Percentiles rank a stretch among this genome's conserved stretches.
Conservation (phyloP, 352 stramenopile species). For the Pythium insidiosum region DNA sequence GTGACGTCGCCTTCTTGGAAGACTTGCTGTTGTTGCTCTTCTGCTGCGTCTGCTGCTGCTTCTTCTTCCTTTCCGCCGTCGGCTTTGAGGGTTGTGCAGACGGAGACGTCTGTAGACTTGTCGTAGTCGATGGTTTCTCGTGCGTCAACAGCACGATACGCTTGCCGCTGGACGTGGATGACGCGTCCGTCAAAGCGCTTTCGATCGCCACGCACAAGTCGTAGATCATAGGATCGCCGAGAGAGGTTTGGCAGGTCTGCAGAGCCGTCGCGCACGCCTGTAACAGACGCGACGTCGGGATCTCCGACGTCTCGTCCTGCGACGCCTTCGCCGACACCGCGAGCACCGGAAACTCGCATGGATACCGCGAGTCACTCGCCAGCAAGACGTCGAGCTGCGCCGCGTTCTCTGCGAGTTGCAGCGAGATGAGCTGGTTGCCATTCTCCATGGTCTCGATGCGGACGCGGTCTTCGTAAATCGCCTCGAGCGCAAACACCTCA, state of each 20-base stretch:
- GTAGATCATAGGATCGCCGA: slow-evolving; percentile 79
- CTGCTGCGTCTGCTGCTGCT: slow-evolving; percentile 1
- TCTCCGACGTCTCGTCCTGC: no score
- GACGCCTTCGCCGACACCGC: no score
- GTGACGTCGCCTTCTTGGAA: neutral
- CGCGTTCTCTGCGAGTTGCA: slow-evolving; percentile 35
- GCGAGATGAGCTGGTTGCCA: slow-evolving; percentile 23
- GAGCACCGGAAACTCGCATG: slow-evolving; percentile 65
- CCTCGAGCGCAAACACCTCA: slow-evolving; percentile 70
- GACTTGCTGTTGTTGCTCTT: slow-evolving; percentile 15
- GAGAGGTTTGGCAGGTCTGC: slow-evolving; percentile 32
- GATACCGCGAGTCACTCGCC: slow-evolving; percentile 41
- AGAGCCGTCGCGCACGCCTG: slow-evolving; percentile 38
- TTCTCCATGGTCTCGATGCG: slow-evolving; percentile 18
- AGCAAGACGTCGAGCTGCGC: slow-evolving; percentile 55
- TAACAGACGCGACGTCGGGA: no score
- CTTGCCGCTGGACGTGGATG: no score
- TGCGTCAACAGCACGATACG: slow-evolving; percentile 22
- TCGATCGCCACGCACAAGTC: slow-evolving; percentile 69
- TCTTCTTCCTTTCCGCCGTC: neutral
- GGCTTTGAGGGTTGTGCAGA: slow-evolving; percentile 5
- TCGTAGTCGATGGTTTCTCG: slow-evolving; percentile 5
- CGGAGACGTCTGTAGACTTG: no score
- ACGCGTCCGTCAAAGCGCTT: slow-evolving; percentile 28
- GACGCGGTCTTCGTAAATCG: slow-evolving; percentile 79